Conservation (phyloP, 2,329 filamentous ascomycete genomes). For the Sphaceloma murrayae region DNA sequence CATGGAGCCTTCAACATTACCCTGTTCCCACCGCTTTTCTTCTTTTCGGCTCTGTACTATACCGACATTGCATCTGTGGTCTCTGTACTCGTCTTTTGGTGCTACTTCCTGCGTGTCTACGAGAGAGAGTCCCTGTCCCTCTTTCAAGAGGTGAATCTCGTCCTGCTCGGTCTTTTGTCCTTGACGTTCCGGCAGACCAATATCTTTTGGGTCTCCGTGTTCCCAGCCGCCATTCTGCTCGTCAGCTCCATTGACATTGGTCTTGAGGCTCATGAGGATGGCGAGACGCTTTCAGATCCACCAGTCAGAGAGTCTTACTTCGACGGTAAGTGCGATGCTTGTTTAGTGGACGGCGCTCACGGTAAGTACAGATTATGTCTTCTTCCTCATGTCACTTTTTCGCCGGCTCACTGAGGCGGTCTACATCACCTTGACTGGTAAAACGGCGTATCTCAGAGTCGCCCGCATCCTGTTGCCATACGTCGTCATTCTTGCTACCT, state of each 20-base stretch:
- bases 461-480: conserved; percentile 34
- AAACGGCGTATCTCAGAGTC: conserved; percentile 10
- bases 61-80: conserved; percentile 80
- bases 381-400: conserved; percentile 15
- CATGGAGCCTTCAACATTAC: conserved; percentile 69
- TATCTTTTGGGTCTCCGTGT: conserved; percentile 85
- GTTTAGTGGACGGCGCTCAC: conserved; percentile 11
- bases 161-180: conserved; percentile 53
- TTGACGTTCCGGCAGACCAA: conserved; percentile 87
- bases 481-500: conserved; percentile 54
- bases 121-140: conserved; percentile 9
- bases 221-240: conserved; percentile 49
- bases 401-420: neutral
- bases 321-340: conserved; percentile 33
- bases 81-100: conserved; percentile 61
- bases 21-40: conserved; percentile 84
- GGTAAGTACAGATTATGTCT: conserved; percentile 22
- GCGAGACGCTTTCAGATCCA: conserved; percentile 42
- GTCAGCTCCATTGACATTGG: conserved; percentile 44
- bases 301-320: conserved; percentile 39
- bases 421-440: neutral
- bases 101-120: conserved; percentile 33
- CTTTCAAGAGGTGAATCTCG: conserved; percentile 20
- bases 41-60: conserved; percentile 93
- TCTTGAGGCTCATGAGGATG: conserved; percentile 35